Evolutionary conservation across 371 early-diverging fungal species (phyloP).

Genomic region (Dichotomocladium elegans): DNA sequence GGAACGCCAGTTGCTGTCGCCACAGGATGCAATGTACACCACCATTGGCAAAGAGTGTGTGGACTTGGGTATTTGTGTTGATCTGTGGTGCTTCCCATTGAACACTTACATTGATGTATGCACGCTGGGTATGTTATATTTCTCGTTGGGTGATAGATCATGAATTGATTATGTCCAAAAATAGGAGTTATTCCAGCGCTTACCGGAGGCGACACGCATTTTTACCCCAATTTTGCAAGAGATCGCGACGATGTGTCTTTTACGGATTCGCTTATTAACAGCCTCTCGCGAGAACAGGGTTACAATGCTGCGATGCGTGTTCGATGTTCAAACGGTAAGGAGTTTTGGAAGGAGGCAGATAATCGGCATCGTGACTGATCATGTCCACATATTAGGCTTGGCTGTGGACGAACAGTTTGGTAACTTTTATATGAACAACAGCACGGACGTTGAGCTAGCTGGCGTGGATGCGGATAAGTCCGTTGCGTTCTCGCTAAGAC

Average conservation of each 20-base stretch:
- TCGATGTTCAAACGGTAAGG: conserved; percentile 83
- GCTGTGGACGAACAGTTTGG: conserved; percentile 85
- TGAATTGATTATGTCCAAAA: too few species aligned
- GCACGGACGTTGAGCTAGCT: conserved; percentile 89
- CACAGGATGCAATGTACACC: conserved; percentile 83
- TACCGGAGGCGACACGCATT: conserved; percentile 87
- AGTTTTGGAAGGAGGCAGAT: too few species aligned
- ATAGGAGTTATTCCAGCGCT: conserved; percentile 68
- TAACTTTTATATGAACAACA: conserved; percentile 89
- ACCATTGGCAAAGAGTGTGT: conserved; percentile 78
- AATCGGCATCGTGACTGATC: too few species aligned
- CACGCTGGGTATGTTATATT: conserved; percentile 61
- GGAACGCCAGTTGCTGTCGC: conserved; percentile 80
- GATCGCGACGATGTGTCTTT: conserved; percentile 65
- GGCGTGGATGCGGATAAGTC: conserved; percentile 80
- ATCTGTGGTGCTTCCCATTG: conserved; percentile 74
- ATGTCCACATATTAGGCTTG: conserved; percentile 52
- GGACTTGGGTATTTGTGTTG: conserved; percentile 77
- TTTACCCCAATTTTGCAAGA: conserved; percentile 74
- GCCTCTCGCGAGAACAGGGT: conserved; percentile 74
- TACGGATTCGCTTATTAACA: conserved; percentile 62
- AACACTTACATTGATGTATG: conserved; percentile 86
- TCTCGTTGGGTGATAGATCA: too few species aligned
- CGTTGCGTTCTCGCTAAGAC: conserved; percentile 76
- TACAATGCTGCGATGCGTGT: conserved; percentile 87